phyloP scores from a whole-genome alignment of 2,329 filamentous ascomycete genomes.

The Paecilomyces variotii region DNA sequence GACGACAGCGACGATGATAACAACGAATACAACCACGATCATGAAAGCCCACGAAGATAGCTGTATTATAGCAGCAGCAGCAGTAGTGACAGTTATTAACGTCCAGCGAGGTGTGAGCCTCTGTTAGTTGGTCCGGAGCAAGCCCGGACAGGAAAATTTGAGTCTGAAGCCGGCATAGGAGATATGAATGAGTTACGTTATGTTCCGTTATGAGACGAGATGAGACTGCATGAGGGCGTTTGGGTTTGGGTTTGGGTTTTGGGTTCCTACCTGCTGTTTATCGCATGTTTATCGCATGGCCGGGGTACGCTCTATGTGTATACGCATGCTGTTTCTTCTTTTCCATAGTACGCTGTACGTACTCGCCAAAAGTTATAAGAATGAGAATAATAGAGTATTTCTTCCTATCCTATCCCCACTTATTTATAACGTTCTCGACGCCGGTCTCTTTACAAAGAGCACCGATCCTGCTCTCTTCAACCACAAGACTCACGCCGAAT shows the following conservation, averaged over 20 bases:
- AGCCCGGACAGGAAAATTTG: too few relatives aligned
- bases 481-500: too few relatives aligned
- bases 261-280: not conserved
- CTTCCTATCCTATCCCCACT: not conserved
- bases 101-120: too few relatives aligned
- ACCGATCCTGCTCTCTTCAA: not conserved
- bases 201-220: not conserved
- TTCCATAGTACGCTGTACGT: not conserved
- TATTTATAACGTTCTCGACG: not conserved
- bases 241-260: not conserved
- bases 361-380: not conserved
- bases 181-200: not conserved
- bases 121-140: too few relatives aligned
- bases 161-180: too few relatives aligned
- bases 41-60: not conserved
- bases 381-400: not conserved
- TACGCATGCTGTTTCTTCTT: not conserved
- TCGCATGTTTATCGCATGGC: not conserved
- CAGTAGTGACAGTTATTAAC: too few relatives aligned
- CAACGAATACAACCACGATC: not conserved
- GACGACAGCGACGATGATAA: conserved; percentile 15
- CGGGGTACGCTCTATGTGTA: not conserved
- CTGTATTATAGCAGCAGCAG: too few relatives aligned
- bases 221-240: not conserved
- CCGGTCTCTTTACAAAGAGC: not conserved